Conservation (phyloP, 371 early-diverging fungal genomes). For the Dichotomocladium elegans region DNA sequence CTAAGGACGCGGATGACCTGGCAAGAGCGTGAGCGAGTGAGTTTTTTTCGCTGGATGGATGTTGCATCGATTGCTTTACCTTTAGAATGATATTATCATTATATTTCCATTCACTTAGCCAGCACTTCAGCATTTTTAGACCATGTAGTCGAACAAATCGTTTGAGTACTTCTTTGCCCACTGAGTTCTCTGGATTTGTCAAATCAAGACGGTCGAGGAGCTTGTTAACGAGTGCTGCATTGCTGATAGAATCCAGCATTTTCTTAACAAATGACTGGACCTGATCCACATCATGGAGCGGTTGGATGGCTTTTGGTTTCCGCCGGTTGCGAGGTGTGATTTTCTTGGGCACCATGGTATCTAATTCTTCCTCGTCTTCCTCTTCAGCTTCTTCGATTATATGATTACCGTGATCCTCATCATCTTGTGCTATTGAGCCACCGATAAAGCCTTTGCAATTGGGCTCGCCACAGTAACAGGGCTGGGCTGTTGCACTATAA, state of each 20-base stretch:
- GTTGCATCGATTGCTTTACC: conserved; percentile 6
- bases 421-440: conserved; percentile 51
- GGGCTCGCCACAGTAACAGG: conserved; percentile 88
- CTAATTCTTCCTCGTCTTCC: conserved; percentile 28
- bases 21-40: not conserved
- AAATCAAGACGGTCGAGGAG: conserved; percentile 37
- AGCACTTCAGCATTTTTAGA: conserved; percentile 44
- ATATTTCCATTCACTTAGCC: conserved; percentile 48
- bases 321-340: not conserved
- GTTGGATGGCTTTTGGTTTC: conserved; percentile 35
- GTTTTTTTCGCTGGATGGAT: not conserved
- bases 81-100: conserved; percentile 32
- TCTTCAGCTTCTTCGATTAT: conserved; percentile 28
- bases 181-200: conserved; percentile 22
- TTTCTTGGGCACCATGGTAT: conserved; percentile 18
- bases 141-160: conserved; percentile 43
- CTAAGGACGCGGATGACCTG: conserved; percentile 38
- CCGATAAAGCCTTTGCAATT: conserved; percentile 93
- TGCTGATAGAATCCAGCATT: conserved; percentile 60
- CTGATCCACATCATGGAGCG: conserved; percentile 51
- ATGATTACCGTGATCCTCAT: too few species aligned
- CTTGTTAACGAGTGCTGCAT: conserved; percentile 48
- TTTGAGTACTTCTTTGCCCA: conserved; percentile 37
- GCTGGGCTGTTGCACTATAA: too few species aligned
- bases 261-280: conserved; percentile 62